Conservation (phyloP, 345 rosid species). For the Luvunga scandens region DNA sequence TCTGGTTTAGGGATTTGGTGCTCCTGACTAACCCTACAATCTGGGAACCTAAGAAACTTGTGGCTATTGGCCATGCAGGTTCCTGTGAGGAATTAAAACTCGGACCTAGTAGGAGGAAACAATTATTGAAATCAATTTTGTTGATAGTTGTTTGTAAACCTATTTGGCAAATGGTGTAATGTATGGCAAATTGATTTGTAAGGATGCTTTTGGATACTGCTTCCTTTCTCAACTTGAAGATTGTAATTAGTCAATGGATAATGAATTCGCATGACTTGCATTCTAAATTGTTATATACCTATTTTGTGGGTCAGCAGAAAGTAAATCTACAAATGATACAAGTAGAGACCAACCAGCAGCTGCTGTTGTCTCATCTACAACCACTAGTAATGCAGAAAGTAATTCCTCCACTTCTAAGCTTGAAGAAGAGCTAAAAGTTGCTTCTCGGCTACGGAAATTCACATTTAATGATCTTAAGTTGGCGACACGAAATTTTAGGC, state of each 20-base stretch:
- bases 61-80: neutral
- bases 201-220: neutral
- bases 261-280: neutral
- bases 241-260: neutral
- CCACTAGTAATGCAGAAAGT: constrained; percentile 81
- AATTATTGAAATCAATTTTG: neutral
- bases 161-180: neutral
- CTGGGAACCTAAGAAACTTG: neutral
- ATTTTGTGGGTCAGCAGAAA: constrained; percentile 43
- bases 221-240: neutral
- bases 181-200: neutral
- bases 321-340: constrained; percentile 67
- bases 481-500: constrained; percentile 94
- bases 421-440: constrained; percentile 82
- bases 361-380: constrained; percentile 61
- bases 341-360: constrained; percentile 69
- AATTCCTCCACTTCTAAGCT: constrained; percentile 79
- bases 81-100: neutral
- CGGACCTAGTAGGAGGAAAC: neutral
- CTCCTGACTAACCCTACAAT: neutral
- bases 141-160: neutral
- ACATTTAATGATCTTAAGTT: constrained; percentile 86
- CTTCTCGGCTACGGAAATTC: constrained; percentile 78
- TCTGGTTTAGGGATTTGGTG: neutral
- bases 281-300: constrained; percentile 12